phyloP scores from a whole-genome alignment of 306 rosid genomes.

The Senna tora region DNA sequence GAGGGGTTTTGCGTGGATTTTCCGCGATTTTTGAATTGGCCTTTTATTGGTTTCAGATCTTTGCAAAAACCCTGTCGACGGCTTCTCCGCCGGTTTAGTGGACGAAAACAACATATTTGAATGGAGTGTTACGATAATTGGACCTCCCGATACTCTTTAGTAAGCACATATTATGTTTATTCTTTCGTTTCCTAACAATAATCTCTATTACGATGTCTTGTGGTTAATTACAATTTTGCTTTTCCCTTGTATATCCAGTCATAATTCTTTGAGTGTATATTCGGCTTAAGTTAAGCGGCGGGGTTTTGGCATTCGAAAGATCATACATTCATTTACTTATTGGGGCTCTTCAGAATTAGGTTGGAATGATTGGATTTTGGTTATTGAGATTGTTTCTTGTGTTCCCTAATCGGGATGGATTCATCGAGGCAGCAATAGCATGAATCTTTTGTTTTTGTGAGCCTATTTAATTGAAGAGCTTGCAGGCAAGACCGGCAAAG shows the following conservation, averaged over 20 bases:
- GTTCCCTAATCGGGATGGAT: slow-evolving; percentile 14
- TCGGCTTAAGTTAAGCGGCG: slow-evolving; percentile 22
- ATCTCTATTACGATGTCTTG: slow-evolving; percentile 14
- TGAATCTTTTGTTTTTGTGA: background rate
- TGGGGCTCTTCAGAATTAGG: slow-evolving; percentile 17
- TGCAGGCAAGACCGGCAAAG: background rate
- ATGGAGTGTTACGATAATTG: slow-evolving; percentile 98
- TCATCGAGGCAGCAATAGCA: background rate
- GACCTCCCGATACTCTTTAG: slow-evolving; percentile 99
- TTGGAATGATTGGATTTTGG: background rate
- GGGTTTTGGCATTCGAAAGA: slow-evolving; percentile 22
- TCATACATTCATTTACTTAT: slow-evolving; percentile 8
- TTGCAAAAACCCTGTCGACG: slow-evolving; percentile 92
- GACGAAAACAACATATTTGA: slow-evolving; percentile 90
- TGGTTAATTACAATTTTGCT: slow-evolving; percentile 22
- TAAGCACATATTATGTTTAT: slow-evolving; percentile 36
- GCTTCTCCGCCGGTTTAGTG: slow-evolving; percentile 95
- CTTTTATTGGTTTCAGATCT: slow-evolving; percentile 64
- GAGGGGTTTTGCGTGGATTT: slow-evolving; percentile 37
- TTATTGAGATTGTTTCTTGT: background rate
- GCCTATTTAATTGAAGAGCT: slow-evolving; percentile 2
- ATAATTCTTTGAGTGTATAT: slow-evolving; percentile 1
- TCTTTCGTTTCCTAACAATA: background rate
- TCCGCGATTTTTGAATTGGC: slow-evolving; percentile 30
- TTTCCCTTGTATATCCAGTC: slow-evolving; percentile 22